A percentile compares a stretch with the other conserved stretches of the same genome.
These are phyloP conservation scores for Camellia granthamiana DNA, from an alignment of 148 eudicot species.

Conservation along the genomic window DNA sequence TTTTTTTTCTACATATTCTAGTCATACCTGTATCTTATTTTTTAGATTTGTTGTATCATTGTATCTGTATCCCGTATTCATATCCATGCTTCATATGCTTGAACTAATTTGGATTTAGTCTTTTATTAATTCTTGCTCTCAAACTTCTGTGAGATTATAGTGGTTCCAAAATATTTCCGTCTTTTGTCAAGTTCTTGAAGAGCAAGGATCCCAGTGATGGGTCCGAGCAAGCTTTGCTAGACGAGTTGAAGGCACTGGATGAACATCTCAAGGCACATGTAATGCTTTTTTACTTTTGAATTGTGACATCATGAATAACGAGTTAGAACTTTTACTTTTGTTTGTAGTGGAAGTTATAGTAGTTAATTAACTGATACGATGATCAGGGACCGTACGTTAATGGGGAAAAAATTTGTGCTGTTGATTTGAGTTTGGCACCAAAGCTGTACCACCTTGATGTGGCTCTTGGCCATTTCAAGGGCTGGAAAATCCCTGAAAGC, in stretches of 20 bases:
- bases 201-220: slow-evolving; percentile 89
- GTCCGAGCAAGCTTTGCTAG: slow-evolving; percentile 72
- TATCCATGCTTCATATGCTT: no score
- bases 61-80: no score
- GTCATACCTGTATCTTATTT: no score
- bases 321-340: neutral
- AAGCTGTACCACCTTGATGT: slow-evolving; percentile 77
- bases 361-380: neutral
- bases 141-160: slow-evolving; percentile 28
- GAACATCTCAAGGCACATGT: slow-evolving; percentile 81
- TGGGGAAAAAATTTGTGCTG: slow-evolving; percentile 68
- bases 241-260: slow-evolving; percentile 77
- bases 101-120: neutral
- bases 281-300: slow-evolving; percentile 6
- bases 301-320: neutral
- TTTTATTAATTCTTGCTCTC: neutral
- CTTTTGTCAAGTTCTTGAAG: slow-evolving; percentile 63
- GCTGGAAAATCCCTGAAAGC: slow-evolving; percentile 68
- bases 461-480: slow-evolving; percentile 86
- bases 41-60: no score
- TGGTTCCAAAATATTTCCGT: slow-evolving; percentile 66
- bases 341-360: neutral
- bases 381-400: slow-evolving; percentile 45
- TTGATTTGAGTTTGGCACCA: slow-evolving; percentile 88
- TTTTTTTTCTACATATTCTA: no score